A percentile compares a stretch with the other conserved stretches of the same genome.
phyloP scores from a whole-genome alignment of 768 basidiomycete species.

The Dacryopinax primogenitus region DNA sequence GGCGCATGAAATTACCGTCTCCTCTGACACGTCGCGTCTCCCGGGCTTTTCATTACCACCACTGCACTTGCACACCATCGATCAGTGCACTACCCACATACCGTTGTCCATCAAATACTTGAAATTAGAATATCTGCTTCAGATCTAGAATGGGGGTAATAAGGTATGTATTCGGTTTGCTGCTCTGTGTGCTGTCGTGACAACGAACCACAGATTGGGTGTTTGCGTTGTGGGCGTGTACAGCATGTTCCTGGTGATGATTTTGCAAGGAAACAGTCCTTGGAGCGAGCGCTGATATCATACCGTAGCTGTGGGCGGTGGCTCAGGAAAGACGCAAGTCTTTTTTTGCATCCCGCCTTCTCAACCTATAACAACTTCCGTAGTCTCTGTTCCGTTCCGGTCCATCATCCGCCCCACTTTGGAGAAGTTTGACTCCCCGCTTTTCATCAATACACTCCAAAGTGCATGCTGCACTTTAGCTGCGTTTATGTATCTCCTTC shows the following conservation, averaged over 20 bases:
- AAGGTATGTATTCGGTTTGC: neutral
- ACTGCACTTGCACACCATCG: no score
- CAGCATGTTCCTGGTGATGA: conserved; percentile 68
- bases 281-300: conserved; percentile 12
- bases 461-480: conserved; percentile 64
- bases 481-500: conserved; percentile 59
- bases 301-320: conserved; percentile 66
- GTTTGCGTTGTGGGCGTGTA: conserved; percentile 82
- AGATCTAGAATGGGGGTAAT: neutral
- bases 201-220: conserved; percentile 37
- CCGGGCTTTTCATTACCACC: no score
- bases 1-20: no score
- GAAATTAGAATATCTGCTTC: no score
- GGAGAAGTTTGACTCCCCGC: conserved; percentile 69
- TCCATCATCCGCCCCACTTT: conserved; percentile 45
- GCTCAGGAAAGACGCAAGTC: conserved; percentile 82
- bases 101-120: no score
- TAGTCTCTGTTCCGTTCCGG: conserved; percentile 77
- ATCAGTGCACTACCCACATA: no score
- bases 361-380: neutral
- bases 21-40: no score
- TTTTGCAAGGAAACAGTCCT: conserved; percentile 12
- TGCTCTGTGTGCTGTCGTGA: neutral
- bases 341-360: neutral
- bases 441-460: conserved; percentile 77